Conservation (phyloP, 2,329 filamentous ascomycete species). For the Penicillium verrucosum region DNA sequence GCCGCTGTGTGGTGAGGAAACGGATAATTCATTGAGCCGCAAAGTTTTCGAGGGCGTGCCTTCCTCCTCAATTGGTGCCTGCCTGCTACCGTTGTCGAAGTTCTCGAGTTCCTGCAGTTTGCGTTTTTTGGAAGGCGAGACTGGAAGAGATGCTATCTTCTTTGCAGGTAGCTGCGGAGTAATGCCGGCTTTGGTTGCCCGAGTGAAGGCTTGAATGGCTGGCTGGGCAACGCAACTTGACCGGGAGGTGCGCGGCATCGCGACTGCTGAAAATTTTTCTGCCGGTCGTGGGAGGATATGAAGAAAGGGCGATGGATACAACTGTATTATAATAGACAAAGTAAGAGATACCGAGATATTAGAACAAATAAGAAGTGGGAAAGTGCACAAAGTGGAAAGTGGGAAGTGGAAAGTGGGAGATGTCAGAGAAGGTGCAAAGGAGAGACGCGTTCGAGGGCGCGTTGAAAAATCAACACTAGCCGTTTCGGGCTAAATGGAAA, state of each 20-base stretch:
- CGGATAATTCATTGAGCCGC: constrained; percentile 30
- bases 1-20: constrained; percentile 33
- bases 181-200: constrained; percentile 43
- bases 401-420: constrained; percentile 6
- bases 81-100: constrained; percentile 27
- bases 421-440: constrained; percentile 6
- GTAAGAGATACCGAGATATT: constrained; percentile 24
- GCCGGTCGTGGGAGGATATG: background rate
- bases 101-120: constrained; percentile 37
- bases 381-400: constrained; percentile 1
- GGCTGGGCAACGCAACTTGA: constrained; percentile 31
- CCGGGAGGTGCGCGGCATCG: constrained; percentile 33
- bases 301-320: constrained; percentile 13
- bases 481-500: constrained; percentile 15
- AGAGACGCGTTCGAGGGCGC: constrained; percentile 18
- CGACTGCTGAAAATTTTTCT: constrained; percentile 20
- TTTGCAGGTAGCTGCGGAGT: constrained; percentile 30
- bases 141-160: constrained; percentile 30
- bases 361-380: constrained; percentile 5
- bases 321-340: constrained; percentile 13
- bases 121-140: constrained; percentile 41
- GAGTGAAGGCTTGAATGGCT: constrained; percentile 47
- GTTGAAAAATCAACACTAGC: constrained; percentile 10
- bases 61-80: constrained; percentile 15
- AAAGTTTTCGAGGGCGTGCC: constrained; percentile 35